Conservation (phyloP, 129 eudicot genomes). For the Ambrosia trifida region DNA sequence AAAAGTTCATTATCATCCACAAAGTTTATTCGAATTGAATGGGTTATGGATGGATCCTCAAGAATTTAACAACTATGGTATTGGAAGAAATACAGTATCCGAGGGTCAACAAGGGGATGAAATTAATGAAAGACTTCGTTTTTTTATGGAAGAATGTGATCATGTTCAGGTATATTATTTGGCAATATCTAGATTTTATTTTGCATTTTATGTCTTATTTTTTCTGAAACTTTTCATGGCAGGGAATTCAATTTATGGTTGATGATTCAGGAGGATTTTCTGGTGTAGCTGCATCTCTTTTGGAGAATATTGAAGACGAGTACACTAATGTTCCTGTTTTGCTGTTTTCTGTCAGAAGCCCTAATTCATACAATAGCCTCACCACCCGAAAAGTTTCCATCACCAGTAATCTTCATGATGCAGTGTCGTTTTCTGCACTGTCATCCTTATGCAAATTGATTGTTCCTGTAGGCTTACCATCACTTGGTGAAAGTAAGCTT, state of each 20-base stretch:
- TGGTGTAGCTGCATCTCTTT: conserved; percentile 72
- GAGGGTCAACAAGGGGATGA: conserved; percentile 74
- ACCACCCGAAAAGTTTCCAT: conserved; percentile 45
- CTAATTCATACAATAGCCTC: conserved; percentile 35
- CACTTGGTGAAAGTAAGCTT: conserved; percentile 59
- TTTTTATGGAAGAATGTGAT: conserved; percentile 88
- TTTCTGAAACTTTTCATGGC: conserved; percentile 15
- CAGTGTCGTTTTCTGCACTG: conserved; percentile 74
- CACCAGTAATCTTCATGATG: conserved; percentile 65
- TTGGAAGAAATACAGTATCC: conserved; percentile 69
- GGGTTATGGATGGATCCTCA: conserved; percentile 64
- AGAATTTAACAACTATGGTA: conserved; percentile 66
- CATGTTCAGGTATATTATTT: conserved; percentile 66
- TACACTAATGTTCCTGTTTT: conserved; percentile 76
- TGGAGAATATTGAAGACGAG: conserved; percentile 83
- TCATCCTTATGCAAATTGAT: conserved; percentile 72
- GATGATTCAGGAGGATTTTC: conserved; percentile 94
- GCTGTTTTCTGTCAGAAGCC: conserved; percentile 65
- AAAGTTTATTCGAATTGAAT: conserved; percentile 75
- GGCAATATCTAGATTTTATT: not conserved
- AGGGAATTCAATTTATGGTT: conserved; percentile 83
- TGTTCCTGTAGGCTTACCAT: conserved; percentile 81
- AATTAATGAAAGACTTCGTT: conserved; percentile 77
- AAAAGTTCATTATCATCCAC: conserved; percentile 94
- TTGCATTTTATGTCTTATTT: not conserved